Percentiles rank a stretch among this genome's conserved stretches.
These are phyloP conservation scores for Ceratobasidium sp. DNA, from an alignment of 1,284 basidiomycete genomes.

Conservation along the genomic window DNA sequence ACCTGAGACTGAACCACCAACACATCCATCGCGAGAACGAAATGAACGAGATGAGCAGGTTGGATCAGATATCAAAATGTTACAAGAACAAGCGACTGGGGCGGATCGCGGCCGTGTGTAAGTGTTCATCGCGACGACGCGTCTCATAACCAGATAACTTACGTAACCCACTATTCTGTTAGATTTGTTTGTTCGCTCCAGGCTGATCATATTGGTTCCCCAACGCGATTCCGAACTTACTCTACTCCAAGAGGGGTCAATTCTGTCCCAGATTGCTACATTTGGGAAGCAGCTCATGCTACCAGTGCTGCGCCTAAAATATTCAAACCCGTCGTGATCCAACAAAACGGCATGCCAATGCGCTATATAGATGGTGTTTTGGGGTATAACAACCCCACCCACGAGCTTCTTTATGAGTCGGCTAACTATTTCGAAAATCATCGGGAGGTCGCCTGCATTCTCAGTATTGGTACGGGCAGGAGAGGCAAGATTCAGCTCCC, in stretches of 20 bases:
- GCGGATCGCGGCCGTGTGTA: background rate
- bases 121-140: too few species aligned
- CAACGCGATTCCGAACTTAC: conserved; percentile 14
- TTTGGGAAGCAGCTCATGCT: conserved; percentile 24
- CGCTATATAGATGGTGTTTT: background rate
- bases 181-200: conserved; percentile 23
- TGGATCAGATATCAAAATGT: background rate
- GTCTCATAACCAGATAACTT: too few species aligned
- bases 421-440: background rate
- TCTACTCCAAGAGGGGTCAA: background rate
- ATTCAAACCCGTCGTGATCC: background rate
- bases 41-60: background rate
- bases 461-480: conserved; percentile 16
- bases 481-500: background rate
- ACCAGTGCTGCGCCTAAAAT: background rate
- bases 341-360: background rate
- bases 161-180: too few species aligned
- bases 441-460: background rate
- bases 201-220: background rate
- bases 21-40: background rate
- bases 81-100: background rate
- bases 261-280: conserved; percentile 1
- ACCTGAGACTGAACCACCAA: background rate
- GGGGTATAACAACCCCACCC: conserved; percentile 2
- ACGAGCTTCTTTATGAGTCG: background rate